Evolutionary conservation across 148 eudicot genomes (phyloP), one percentile per base, ranked within the genome.

Genomic region (Cornus controversa): DNA sequence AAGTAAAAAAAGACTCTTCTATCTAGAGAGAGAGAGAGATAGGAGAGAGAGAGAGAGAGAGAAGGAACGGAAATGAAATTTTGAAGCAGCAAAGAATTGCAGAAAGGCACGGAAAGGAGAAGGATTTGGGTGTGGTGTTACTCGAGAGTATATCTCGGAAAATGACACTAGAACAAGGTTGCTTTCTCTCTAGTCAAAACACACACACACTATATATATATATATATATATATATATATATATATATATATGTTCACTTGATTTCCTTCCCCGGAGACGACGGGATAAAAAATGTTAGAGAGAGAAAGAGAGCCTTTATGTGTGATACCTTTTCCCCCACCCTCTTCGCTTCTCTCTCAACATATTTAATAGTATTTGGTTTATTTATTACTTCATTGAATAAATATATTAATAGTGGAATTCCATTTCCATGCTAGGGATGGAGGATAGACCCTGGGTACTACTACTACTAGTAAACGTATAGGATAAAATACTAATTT

Each of bases 141-240:
- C 86, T 85, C 78, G 81, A 83, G 80, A 79, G 85, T 81, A 83
- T 88, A 85, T 85, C 76, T 85, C 26, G 65, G 90, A 88, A 88
- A 88, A 88, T 82, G 90, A 88, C 88, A 88, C 80, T 79, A 74
- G 78, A 78, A 70, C 81, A 70, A 87, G 79, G 69, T 69, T 58
- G 37, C 47, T 60, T 66, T 36, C 74, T 82, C 77, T 75, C 76
- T 74, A 71, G 85, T 84, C 82, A 87, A 81, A 79, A 84, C 80
- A 80, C 75, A 26, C 36, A 65, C 16, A 73, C 62, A 18, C 2
- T 36, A 40, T 40, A 40, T 40, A 40, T 40, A 40, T 40, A 40
- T 40, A 40, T 37, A 37, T 37, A 37, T 37, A 8, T 37, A 37
- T 37, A 8, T 37, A 37, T 5, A 28, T 6, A 47, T 5, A 6